Conservation (phyloP, 2,329 filamentous ascomycete species). For the Cercospora sp. region DNA sequence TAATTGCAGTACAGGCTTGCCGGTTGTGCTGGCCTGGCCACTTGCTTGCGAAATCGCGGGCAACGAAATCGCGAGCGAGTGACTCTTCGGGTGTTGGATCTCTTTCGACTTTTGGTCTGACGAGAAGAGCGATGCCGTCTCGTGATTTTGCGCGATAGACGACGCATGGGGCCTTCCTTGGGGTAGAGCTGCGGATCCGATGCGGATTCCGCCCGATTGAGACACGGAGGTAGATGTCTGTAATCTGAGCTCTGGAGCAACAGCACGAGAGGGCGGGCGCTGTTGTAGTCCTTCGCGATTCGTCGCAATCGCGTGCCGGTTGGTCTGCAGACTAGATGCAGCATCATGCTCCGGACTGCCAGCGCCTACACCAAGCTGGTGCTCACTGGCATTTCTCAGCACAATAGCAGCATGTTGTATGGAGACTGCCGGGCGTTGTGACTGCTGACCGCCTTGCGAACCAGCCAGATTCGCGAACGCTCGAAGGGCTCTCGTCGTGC, state of each 20-base stretch:
- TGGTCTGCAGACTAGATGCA: neutral
- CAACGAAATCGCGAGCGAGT: neutral
- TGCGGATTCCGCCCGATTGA: constrained; percentile 17
- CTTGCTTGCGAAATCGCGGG: neutral
- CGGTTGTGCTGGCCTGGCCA: neutral
- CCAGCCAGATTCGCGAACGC: constrained; percentile 17
- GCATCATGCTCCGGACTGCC: neutral
- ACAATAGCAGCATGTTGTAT: constrained; percentile 1
- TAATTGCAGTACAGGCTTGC: neutral
- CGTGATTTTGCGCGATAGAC: neutral
- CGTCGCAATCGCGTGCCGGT: neutral
- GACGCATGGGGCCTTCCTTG: constrained; percentile 22
- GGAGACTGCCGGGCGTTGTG: constrained; percentile 2
- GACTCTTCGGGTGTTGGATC: neutral
- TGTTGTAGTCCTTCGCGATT: neutral
- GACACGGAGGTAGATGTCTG: constrained; percentile 34
- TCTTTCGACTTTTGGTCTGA: neutral
- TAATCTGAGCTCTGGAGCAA: constrained; percentile 13
- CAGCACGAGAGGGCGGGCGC: neutral
- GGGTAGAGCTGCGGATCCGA: constrained; percentile 14
- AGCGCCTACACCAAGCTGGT: neutral
- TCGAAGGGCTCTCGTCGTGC: constrained; percentile 25
- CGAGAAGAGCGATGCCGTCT: neutral
- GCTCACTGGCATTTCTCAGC: neutral
- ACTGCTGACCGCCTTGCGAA: constrained; percentile 6